Percentiles rank a stretch among this genome's conserved stretches.
These are phyloP conservation scores for Grosmannia serpens DNA, from an alignment of 2,329 filamentous ascomycete genomes.

Conservation along the genomic window DNA sequence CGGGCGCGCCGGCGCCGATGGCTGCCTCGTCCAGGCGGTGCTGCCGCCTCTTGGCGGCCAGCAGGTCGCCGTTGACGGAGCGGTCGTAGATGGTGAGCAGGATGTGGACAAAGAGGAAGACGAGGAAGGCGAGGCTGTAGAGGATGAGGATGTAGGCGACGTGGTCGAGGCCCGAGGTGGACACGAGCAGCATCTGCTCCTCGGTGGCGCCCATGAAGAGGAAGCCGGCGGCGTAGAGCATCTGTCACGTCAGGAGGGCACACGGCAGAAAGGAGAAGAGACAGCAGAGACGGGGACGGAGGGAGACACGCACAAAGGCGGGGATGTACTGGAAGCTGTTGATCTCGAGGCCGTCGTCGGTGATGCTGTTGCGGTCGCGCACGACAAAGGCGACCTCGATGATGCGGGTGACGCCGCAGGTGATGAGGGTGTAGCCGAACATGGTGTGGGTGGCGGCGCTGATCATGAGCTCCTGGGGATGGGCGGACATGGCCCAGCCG, in stretches of 20 bases:
- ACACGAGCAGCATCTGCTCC: constrained; percentile 79
- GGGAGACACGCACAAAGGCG: constrained; percentile 38
- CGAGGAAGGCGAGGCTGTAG: constrained; percentile 77
- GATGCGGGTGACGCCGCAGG: constrained; percentile 68
- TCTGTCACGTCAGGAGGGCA: constrained; percentile 39
- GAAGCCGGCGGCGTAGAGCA: constrained; percentile 86
- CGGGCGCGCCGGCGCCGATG: background rate
- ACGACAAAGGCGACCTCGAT: constrained; percentile 88
- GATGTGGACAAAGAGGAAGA: constrained; percentile 86
- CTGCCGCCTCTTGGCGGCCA: constrained; percentile 5
- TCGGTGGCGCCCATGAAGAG: constrained; percentile 97
- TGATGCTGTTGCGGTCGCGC: constrained; percentile 54
- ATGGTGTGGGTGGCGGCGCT: constrained; percentile 80
- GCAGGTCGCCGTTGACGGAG: constrained; percentile 24
- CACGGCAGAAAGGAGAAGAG: background rate
- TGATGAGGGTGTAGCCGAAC: constrained; percentile 95
- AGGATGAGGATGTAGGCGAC: constrained; percentile 88
- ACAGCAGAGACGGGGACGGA: background rate
- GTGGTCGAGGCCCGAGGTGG: constrained; percentile 65
- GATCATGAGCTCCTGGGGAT: constrained; percentile 72
- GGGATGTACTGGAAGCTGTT: constrained; percentile 49
- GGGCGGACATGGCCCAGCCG: constrained; percentile 89
- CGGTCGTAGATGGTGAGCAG: constrained; percentile 76
- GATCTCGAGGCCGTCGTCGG: constrained; percentile 55
- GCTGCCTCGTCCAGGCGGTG: background rate